These are phyloP conservation scores for Phytopythium oedochilum DNA, from an alignment of 352 stramenopile genomes.

Conservation along the genomic window DNA sequence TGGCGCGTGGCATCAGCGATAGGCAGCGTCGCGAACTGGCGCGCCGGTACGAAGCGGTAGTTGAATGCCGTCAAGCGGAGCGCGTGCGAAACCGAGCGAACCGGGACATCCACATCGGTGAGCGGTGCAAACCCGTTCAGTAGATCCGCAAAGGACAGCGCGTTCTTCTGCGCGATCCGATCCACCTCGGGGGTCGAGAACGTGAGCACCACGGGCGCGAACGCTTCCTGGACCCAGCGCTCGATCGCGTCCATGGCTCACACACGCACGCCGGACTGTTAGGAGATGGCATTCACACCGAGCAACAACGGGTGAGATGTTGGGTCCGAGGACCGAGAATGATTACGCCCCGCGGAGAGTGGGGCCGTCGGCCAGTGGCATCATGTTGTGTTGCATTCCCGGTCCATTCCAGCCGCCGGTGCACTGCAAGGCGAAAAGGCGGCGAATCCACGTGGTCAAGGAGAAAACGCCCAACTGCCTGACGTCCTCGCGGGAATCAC, in stretches of 20 bases:
- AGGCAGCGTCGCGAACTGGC: slow-evolving; percentile 41
- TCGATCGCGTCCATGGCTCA: slow-evolving; percentile 49
- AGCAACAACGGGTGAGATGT: background rate
- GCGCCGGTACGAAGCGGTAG: slow-evolving; percentile 65
- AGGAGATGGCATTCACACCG: background rate
- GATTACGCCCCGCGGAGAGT: background rate
- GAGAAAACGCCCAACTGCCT: too few species aligned
- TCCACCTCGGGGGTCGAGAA: slow-evolving; percentile 73
- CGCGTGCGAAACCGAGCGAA: slow-evolving; percentile 72
- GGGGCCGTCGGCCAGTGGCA: too few species aligned
- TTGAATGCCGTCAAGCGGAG: slow-evolving; percentile 61
- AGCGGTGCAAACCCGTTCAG: slow-evolving; percentile 72
- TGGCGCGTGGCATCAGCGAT: slow-evolving; percentile 48
- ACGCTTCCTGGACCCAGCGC: slow-evolving; percentile 73
- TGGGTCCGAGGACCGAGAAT: background rate
- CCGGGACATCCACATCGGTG: slow-evolving; percentile 51
- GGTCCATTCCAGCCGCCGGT: too few species aligned
- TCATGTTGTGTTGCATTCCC: too few species aligned
- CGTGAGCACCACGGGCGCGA: slow-evolving; percentile 75
- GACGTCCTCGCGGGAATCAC: too few species aligned
- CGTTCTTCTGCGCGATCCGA: slow-evolving; percentile 80
- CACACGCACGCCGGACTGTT: background rate
- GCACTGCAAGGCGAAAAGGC: too few species aligned
- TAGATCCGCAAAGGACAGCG: slow-evolving; percentile 63
- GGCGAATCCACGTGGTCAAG: too few species aligned